phyloP scores from a whole-genome alignment of 371 early-diverging fungal genomes.

The Mucor circinelloides region DNA sequence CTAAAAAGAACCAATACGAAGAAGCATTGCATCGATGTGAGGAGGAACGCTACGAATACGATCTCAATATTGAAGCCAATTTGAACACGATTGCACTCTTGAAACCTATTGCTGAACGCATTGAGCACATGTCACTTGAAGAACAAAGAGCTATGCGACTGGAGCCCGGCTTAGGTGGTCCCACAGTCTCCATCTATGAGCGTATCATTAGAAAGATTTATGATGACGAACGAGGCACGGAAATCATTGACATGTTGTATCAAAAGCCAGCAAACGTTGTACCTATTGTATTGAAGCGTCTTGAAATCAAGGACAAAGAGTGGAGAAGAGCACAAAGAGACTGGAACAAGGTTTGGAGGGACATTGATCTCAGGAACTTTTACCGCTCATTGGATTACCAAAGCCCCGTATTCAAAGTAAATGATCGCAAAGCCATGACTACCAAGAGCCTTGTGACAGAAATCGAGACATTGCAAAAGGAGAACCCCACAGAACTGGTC shows the following conservation, averaged over 20 bases:
- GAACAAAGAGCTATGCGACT: conserved; percentile 74
- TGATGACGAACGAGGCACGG: conserved; percentile 82
- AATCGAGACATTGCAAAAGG: conserved; percentile 64
- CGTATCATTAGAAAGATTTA: conserved; percentile 92
- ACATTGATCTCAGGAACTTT: conserved; percentile 91
- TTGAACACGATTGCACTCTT: conserved; percentile 86
- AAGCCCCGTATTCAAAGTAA: conserved; percentile 83
- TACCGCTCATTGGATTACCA: conserved; percentile 97
- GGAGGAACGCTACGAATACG: conserved; percentile 95
- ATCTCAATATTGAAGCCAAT: conserved; percentile 95
- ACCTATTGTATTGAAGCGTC: conserved; percentile 92
- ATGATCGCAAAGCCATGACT: conserved; percentile 82
- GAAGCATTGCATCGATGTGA: conserved; percentile 94
- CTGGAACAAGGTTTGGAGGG: conserved; percentile 97
- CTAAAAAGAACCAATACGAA: conserved; percentile 91
- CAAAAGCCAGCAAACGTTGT: conserved; percentile 89
- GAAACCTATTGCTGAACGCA: conserved; percentile 76
- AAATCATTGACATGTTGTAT: conserved; percentile 94
- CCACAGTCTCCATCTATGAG: conserved; percentile 85
- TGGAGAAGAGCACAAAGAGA: conserved; percentile 85
- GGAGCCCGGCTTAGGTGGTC: conserved; percentile 81
- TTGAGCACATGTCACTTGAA: conserved; percentile 80
- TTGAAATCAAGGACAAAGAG: conserved; percentile 97
- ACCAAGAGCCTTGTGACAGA: conserved; percentile 78
- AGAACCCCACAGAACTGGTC: conserved; percentile 31